phyloP scores from a whole-genome alignment of 1,284 basidiomycete species.

The Porphyrellus sp. region DNA sequence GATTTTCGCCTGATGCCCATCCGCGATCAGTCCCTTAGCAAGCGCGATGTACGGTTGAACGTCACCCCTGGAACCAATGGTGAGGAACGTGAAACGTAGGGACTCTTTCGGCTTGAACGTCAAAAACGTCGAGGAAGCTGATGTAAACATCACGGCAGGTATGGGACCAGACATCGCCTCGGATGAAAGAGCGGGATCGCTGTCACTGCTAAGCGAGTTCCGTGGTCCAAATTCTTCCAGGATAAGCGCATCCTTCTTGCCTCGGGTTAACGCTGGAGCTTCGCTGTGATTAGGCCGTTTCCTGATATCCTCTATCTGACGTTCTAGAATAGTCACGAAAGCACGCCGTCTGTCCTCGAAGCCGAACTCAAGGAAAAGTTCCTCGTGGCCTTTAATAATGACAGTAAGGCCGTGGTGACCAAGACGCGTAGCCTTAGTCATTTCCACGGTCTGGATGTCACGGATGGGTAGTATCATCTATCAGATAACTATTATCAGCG shows the following conservation, averaged over 20 bases:
- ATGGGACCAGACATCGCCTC: slow-evolving; percentile 63
- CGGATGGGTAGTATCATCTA: slow-evolving; percentile 93
- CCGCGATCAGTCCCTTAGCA: slow-evolving; percentile 86
- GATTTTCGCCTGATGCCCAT: slow-evolving; percentile 84
- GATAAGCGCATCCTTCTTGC: slow-evolving; percentile 63
- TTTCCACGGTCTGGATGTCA: slow-evolving; percentile 83
- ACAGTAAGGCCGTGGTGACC: slow-evolving; percentile 87
- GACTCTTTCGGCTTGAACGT: slow-evolving; percentile 88
- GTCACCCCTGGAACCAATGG: slow-evolving; percentile 92
- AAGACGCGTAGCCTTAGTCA: slow-evolving; percentile 84
- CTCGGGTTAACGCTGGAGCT: slow-evolving; percentile 40
- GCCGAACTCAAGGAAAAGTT: slow-evolving; percentile 93
- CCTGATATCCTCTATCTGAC: slow-evolving; percentile 75
- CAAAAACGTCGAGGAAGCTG: slow-evolving; percentile 87
- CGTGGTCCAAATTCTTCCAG: slow-evolving; percentile 69
- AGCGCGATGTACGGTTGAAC: slow-evolving; percentile 95
- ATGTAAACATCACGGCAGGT: slow-evolving; percentile 91
- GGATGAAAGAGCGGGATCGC: slow-evolving; percentile 41
- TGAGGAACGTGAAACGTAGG: slow-evolving; percentile 87
- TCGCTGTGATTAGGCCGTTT: slow-evolving; percentile 47
- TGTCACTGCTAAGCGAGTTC: slow-evolving; percentile 39
- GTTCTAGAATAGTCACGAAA: slow-evolving; percentile 72
- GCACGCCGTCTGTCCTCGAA: slow-evolving; percentile 74
- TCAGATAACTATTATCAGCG: slow-evolving; percentile 6
- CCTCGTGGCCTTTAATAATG: slow-evolving; percentile 93